These are phyloP conservation scores for Trichophyton mentagrophytes DNA, from an alignment of 2,329 filamentous ascomycete genomes.

Conservation along the genomic window DNA sequence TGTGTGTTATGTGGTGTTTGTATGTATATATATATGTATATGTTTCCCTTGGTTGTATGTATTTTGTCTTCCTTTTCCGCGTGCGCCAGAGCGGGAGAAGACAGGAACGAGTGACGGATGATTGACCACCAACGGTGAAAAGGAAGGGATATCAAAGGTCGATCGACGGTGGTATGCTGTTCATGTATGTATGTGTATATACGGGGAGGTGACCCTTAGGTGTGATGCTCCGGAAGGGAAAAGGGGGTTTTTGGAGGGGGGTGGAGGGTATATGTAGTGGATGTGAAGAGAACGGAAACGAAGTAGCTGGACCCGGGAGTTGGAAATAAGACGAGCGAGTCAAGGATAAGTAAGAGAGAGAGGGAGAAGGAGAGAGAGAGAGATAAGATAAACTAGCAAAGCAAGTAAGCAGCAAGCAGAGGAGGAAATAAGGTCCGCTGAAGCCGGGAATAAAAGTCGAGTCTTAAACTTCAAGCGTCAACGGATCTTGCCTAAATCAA, in stretches of 20 bases:
- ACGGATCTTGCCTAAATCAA: constrained; percentile 6
- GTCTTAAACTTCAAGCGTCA: constrained; percentile 3
- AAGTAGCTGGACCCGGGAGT: background rate
- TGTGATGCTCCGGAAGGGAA: background rate
- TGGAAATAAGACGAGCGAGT: constrained; percentile 1
- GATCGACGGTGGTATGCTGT: background rate
- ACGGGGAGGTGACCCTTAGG: background rate
- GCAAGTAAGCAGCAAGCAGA: too few relatives aligned
- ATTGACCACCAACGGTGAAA: background rate
- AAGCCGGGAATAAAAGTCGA: constrained; percentile 6
- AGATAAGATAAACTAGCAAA: background rate
- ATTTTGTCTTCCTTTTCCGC: background rate
- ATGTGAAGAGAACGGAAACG: background rate
- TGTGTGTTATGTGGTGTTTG: background rate
- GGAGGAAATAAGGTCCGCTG: constrained; percentile 1
- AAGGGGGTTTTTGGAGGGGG: background rate
- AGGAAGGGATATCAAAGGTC: background rate
- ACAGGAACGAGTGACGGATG: background rate
- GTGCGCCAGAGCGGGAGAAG: background rate
- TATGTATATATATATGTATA: background rate
- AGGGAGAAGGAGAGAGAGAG: background rate
- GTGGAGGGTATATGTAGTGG: constrained; percentile 4
- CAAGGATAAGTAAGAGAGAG: background rate
- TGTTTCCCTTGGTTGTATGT: background rate
- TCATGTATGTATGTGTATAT: background rate